Evolutionary conservation across 2,329 filamentous ascomycete species (phyloP), one percentile per base, ranked within the genome.

Genomic region (Cryphonectria parasitica): DNA sequence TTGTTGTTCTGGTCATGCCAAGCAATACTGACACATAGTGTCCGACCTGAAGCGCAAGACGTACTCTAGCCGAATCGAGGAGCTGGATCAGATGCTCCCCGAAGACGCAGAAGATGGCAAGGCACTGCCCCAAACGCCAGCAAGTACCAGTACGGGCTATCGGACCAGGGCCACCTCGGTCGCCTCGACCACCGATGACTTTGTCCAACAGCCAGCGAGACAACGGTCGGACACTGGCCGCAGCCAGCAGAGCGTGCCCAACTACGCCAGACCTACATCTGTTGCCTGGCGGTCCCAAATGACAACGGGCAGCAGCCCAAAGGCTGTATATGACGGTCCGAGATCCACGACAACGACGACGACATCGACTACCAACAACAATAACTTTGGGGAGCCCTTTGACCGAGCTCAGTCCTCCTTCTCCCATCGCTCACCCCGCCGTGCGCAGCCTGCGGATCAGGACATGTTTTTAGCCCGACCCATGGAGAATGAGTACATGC

Each of bases 41-140:
- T n/a, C 41, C 8, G 41, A 25, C 6, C 81, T 19, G 52, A 76
- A 97, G 93, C 91, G 93, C 77, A 90, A 91, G 74, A 98, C 95
- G 1, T 99, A 99, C 79, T 94, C 91, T 66, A 93, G 91, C 70
- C 91, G 96, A 69, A 97, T 98, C 75, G 90, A 91, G 64, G 96
- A 99, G 79, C 84, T 99, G 56, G 89, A 92, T 76, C 90, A 91
- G 74, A 88, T 96, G 77, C 84, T 90, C 75, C 85, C 89, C 80
- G 79, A 86, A 79, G 77, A 85, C 75, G 75, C 82, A 73, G 74
- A 84, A 73, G 86, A 88, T 67, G 89, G 89, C 66, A 98, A 97
- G 79, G 91, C 92, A 36, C 84, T 98, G 13, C 95, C 95, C 43
- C 89, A 85, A 6, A 83, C 87, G 28, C 89, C 90, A 0, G 90